Conservation (phyloP, 805 yeast species). For the Candida coquimbonensis region DNA sequence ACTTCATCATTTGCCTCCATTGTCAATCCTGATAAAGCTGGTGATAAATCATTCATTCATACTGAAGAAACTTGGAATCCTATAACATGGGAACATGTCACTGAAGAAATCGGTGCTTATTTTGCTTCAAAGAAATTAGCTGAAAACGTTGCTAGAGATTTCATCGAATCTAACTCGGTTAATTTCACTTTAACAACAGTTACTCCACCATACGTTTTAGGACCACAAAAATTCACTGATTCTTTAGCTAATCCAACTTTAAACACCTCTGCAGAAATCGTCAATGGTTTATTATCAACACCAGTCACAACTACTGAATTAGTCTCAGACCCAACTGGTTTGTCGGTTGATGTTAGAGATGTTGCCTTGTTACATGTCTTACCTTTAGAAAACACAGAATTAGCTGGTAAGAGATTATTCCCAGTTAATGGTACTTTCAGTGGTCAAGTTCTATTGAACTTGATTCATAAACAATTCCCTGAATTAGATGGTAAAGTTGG, state of each 20-base stretch:
- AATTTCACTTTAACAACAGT: constrained; percentile 39
- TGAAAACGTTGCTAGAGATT: constrained; percentile 55
- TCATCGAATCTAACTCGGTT: constrained; percentile 22
- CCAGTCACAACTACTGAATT: constrained; percentile 24
- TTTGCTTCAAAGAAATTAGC: constrained; percentile 57
- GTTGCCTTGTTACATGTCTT: constrained; percentile 39
- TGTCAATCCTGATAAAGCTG: constrained; percentile 28
- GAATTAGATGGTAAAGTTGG: constrained; percentile 35
- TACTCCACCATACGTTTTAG: constrained; percentile 52
- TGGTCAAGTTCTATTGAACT: constrained; percentile 19
- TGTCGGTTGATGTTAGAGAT: constrained; percentile 37
- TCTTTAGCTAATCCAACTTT: constrained; percentile 30
- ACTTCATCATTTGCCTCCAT: constrained; percentile 49
- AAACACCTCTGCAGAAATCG: constrained; percentile 33
- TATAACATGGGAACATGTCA: constrained; percentile 28
- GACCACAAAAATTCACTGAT: constrained; percentile 49
- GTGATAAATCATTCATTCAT: constrained; percentile 29
- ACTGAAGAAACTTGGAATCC: constrained; percentile 50
- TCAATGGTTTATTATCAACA: constrained; percentile 23
- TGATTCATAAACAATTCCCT: constrained; percentile 31
- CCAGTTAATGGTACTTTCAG: constrained; percentile 18
- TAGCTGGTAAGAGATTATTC: constrained; percentile 25
- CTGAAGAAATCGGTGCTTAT: constrained; percentile 39
- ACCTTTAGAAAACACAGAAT: constrained; percentile 23
- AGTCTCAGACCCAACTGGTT: constrained; percentile 10